Conservation (phyloP, 768 basidiomycete genomes). For the Coprinopsis sp. region DNA sequence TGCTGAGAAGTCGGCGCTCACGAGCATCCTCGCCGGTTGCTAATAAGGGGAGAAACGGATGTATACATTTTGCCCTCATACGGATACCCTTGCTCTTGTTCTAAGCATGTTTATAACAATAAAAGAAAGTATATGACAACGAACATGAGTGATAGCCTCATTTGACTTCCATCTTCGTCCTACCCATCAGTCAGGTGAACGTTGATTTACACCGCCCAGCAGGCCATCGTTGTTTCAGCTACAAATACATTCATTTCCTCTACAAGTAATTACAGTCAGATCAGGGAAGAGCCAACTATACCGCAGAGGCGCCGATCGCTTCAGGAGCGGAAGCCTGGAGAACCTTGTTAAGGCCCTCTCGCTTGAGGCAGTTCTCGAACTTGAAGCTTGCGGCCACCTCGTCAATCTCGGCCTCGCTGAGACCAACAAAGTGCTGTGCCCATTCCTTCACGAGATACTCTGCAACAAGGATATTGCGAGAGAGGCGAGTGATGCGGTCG, state of each 20-base stretch:
- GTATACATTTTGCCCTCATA: too few species aligned
- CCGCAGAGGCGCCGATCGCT: not conserved
- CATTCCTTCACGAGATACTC: constrained; percentile 72
- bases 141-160: not conserved
- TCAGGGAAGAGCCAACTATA: not conserved
- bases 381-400: constrained; percentile 71
- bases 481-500: constrained; percentile 50
- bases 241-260: too few species aligned
- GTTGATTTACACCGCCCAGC: too few species aligned
- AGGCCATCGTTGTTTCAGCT: too few species aligned
- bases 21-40: constrained; percentile 34
- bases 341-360: constrained; percentile 61
- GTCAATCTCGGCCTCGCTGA: constrained; percentile 59
- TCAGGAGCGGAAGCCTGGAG: constrained; percentile 37
- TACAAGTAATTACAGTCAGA: not conserved
- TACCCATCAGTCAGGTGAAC: too few species aligned
- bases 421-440: constrained; percentile 64
- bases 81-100: too few species aligned
- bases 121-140: too few species aligned
- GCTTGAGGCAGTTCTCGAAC: constrained; percentile 63
- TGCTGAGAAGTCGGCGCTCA: constrained; percentile 47
- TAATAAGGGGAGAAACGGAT: constrained; percentile 13
- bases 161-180: too few species aligned
- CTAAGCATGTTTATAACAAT: too few species aligned
- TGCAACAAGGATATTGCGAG: constrained; percentile 63